phyloP scores from a whole-genome alignment of 768 basidiomycete genomes.

The Holtermanniella nyarrowii region DNA sequence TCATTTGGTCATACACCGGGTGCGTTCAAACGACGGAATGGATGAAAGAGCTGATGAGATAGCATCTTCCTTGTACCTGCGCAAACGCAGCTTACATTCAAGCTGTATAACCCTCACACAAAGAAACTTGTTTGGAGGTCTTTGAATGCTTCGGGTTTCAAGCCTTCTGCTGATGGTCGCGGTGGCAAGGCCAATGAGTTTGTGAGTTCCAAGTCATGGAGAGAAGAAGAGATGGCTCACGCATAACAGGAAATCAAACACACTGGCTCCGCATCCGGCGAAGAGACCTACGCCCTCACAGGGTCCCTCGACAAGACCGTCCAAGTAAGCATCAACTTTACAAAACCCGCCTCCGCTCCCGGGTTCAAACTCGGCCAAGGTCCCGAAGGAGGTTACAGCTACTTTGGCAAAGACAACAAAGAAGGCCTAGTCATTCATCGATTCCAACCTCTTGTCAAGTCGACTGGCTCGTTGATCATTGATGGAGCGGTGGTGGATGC shows the following conservation, averaged over 20 bases:
- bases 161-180: constrained; percentile 20
- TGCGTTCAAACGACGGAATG: constrained; percentile 42
- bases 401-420: constrained; percentile 36
- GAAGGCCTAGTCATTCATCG: constrained; percentile 66
- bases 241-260: constrained; percentile 37
- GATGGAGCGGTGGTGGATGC: constrained; percentile 50
- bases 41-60: neutral
- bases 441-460: constrained; percentile 69
- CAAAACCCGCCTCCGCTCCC: constrained; percentile 57
- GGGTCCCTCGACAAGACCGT: constrained; percentile 71
- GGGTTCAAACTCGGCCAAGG: constrained; percentile 90
- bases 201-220: constrained; percentile 15
- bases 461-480: constrained; percentile 57
- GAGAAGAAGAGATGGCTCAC: neutral
- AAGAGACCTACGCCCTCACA: constrained; percentile 65
- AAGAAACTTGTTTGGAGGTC: constrained; percentile 73
- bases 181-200: constrained; percentile 36
- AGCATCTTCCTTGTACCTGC: constrained; percentile 74
- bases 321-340: constrained; percentile 65
- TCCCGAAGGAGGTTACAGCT: constrained; percentile 58
- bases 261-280: constrained; percentile 45
- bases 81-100: constrained; percentile 87
- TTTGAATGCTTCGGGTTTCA: constrained; percentile 49
- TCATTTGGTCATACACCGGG: constrained; percentile 85
- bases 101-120: constrained; percentile 67